phyloP scores from a whole-genome alignment of 352 stramenopile genomes.

The Pythium phragmitis region DNA sequence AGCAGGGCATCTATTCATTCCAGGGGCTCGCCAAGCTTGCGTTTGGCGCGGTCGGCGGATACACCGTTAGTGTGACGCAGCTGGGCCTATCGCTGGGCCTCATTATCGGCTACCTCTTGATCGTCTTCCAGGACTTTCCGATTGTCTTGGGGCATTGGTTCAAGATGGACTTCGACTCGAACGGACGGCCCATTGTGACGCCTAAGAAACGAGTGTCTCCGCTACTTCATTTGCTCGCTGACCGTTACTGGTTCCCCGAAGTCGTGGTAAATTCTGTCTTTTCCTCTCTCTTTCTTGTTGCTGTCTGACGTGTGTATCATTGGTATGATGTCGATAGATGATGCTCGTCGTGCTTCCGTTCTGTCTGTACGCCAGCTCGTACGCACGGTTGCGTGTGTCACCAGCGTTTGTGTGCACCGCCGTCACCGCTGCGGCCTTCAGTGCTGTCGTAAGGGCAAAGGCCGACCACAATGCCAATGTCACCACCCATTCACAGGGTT shows the following conservation, averaged over 20 bases:
- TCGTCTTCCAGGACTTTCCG: slow-evolving; percentile 44
- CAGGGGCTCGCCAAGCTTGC: slow-evolving; percentile 47
- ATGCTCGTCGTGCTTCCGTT: slow-evolving; percentile 39
- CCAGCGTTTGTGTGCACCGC: slow-evolving; percentile 28
- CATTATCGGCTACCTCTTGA: slow-evolving; percentile 39
- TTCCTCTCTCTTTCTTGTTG: not conserved
- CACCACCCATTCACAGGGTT: slow-evolving; percentile 28
- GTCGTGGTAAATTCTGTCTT: slow-evolving; percentile 11
- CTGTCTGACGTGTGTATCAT: not conserved
- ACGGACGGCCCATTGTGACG: slow-evolving; percentile 24
- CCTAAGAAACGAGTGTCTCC: slow-evolving; percentile 13
- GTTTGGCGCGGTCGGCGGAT: slow-evolving; percentile 35
- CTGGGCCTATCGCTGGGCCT: slow-evolving; percentile 38
- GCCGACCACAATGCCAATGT: slow-evolving; percentile 31
- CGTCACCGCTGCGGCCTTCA: slow-evolving; percentile 32
- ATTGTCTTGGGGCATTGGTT: slow-evolving; percentile 39
- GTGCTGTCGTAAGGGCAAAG: slow-evolving; percentile 32
- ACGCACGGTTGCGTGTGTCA: slow-evolving; percentile 31
- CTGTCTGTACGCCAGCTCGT: slow-evolving; percentile 35
- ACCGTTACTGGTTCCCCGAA: slow-evolving; percentile 21
- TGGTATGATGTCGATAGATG: slow-evolving; percentile 18
- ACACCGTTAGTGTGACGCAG: slow-evolving; percentile 34
- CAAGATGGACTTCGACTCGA: slow-evolving; percentile 34
- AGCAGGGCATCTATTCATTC: slow-evolving; percentile 53
- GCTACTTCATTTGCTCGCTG: slow-evolving; percentile 29